Evolutionary conservation across 768 basidiomycete genomes (phyloP).

Genomic region (Podaxis carcinomalis): DNA sequence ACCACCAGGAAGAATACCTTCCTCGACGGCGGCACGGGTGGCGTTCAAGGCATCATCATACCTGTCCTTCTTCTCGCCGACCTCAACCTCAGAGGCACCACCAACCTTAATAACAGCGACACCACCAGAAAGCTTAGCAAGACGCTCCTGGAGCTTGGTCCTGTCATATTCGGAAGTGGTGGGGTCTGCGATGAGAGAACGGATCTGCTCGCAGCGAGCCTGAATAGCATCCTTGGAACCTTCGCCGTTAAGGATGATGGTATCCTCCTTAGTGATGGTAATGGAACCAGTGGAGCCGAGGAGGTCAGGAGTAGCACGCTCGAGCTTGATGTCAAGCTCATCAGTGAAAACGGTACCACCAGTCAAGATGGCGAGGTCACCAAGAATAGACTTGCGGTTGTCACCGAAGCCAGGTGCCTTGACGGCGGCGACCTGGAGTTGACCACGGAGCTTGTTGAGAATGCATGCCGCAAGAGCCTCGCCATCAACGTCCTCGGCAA

Average conservation of each 20-base stretch:
- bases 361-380: conserved; percentile 94
- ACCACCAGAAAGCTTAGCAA: conserved; percentile 94
- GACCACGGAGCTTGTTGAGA: conserved; percentile 98
- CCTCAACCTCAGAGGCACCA: conserved; percentile 90
- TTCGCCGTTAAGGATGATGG: conserved; percentile 91
- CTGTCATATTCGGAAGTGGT: conserved; percentile 92
- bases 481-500: conserved; percentile 97
- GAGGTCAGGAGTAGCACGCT: conserved; percentile 81
- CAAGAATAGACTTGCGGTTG: conserved; percentile 97
- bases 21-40: conserved; percentile 97
- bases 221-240: conserved; percentile 88
- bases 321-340: conserved; percentile 96
- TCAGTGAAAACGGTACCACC: conserved; percentile 97
- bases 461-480: conserved; percentile 98
- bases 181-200: conserved; percentile 72
- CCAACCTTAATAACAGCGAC: conserved; percentile 99
- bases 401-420: conserved; percentile 99
- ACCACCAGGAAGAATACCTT: conserved; percentile 97
- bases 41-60: conserved; percentile 97
- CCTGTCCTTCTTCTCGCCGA: conserved; percentile 98
- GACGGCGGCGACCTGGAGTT: conserved; percentile 89
- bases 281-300: conserved; percentile 90
- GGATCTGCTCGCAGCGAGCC: conserved; percentile 95
- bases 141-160: conserved; percentile 92
- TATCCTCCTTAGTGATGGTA: conserved; percentile 97